Base-by-base conservation (phyloP, 305 asterid genomes). In the Rubia balearica region DNA sequence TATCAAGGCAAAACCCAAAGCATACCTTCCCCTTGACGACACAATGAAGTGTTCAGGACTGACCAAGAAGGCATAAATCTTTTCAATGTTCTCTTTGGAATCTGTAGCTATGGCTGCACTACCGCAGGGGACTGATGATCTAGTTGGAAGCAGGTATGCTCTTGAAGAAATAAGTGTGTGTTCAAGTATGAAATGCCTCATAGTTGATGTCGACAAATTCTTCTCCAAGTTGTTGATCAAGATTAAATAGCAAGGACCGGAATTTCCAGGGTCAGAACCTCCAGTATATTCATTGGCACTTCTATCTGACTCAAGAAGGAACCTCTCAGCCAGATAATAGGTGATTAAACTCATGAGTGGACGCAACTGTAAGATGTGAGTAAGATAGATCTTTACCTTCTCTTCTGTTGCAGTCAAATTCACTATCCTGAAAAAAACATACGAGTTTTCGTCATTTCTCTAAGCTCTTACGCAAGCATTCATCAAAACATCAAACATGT, bases 1-100 rank as follows among this genome's bases (percentile, higher is more conserved):
- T 33, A 33, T 33, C 38, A 33, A 33, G 6, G 6, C 38, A 33
- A 33, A 2, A 17, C 9, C 6, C 8, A 51, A 40, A 48, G 33
- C 51, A 48, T 85, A 88, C 92, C 95, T 88, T 82, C 89, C 92
- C 33, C 72, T 81, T 69, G 81, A 75, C 30, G 95, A 88, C 78
- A 86, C 82, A 8, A 88, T 71, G 14, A 88, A 65, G 74, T 81
- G 81, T 55, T 75, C 40, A 21, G 89, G 85, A 81, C 74, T 83
- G 60, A 69, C 78, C 79, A 88, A 68, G 72, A 80, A 85, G 24
- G 74, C 75, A 49, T 69, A 64, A 67, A 86, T 73, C 61, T 61
- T 78, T 74, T 75, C 77, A 74, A 66, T 69, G 81, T 79, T 74
- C 69, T 66, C 53, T 73, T 68, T 77, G 73, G 77, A 80, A 62